Base-by-base conservation (phyloP, 257 asterid species). In the Striga asiatica region DNA sequence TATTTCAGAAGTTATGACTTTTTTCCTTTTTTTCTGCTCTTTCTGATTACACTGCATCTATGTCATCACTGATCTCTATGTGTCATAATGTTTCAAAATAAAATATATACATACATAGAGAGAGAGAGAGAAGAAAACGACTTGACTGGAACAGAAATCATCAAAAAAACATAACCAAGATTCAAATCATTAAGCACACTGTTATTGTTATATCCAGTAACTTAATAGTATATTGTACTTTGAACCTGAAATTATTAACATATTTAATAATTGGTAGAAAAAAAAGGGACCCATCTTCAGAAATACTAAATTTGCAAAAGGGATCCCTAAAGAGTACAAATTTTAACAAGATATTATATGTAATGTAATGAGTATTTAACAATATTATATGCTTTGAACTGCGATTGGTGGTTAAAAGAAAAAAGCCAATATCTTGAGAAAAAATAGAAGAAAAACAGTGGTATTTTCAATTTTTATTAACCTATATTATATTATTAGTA, bases 111-210 rank as follows among this genome's bases (percentile, higher is more conserved):
- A n/a, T n/a, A n/a, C n/a, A 42, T 31, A 60, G 64, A 66, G 59
- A 49, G 72, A 46, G 61, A 67, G 59, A 59, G 61, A 19, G 71
- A 55, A 48, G 83, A 78, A 64, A 74, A 73, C 64, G 80, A 78
- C 87, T 56, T 78, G 77, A 81, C 87, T 51, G 68, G 74, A 72
- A 66, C 74, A 62, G 70, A 76, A 77, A 71, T 67, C 72, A 71
- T 73, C 69, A 70, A 69, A 58, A 63, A 41, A 14, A 50, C 54
- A 71, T 6, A 5, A 45, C 32, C 37, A 55, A 50, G 63, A 48
- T 27, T 38, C 3, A 7, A 38, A 38, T 11, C 18, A 11, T 38
- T 24, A 48, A 60, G 51, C 16, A 27, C 7, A 3, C 32, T 2
- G 32, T 7, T 7, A 27, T 27, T 27, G 3, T 27, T 27, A 27